These are phyloP conservation scores for Clonostachys rhizophaga DNA, from an alignment of 2,329 filamentous ascomycete species.

Conservation along the genomic window DNA sequence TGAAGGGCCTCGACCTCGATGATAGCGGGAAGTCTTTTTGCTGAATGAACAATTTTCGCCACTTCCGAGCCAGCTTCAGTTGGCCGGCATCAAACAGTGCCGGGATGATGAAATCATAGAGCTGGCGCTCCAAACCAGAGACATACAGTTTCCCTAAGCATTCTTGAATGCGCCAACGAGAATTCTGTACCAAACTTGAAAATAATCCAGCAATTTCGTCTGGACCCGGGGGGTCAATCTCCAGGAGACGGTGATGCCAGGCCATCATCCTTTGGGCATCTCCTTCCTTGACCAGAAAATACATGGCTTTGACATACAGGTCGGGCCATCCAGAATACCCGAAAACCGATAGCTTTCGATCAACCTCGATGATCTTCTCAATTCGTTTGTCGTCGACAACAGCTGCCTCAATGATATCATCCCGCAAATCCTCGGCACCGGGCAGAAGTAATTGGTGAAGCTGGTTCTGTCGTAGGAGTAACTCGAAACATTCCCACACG, in stretches of 20 bases:
- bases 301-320: constrained; percentile 41
- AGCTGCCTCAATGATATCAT: constrained; percentile 20
- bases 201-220: constrained; percentile 36
- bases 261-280: constrained; percentile 29
- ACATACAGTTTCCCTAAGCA: constrained; percentile 40
- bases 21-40: constrained; percentile 33
- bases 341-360: constrained; percentile 24
- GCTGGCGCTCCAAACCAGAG: constrained; percentile 29
- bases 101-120: constrained; percentile 50
- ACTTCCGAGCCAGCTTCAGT: constrained; percentile 35
- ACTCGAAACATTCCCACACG: constrained; percentile 2
- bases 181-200: constrained; percentile 32
- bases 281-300: constrained; percentile 31
- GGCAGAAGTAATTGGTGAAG: constrained; percentile 10
- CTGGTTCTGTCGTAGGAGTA: not conserved
- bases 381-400: constrained; percentile 13
- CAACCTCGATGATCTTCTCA: constrained; percentile 10
- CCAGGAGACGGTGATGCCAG: constrained; percentile 42
- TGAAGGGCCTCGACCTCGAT: constrained; percentile 36
- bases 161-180: constrained; percentile 25
- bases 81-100: constrained; percentile 41
- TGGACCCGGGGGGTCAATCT: constrained; percentile 33
- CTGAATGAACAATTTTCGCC: constrained; percentile 36
- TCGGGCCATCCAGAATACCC: constrained; percentile 40
- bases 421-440: constrained; percentile 16